phyloP scores from a whole-genome alignment of 345 rosid genomes.

The Triadica sebifera region DNA sequence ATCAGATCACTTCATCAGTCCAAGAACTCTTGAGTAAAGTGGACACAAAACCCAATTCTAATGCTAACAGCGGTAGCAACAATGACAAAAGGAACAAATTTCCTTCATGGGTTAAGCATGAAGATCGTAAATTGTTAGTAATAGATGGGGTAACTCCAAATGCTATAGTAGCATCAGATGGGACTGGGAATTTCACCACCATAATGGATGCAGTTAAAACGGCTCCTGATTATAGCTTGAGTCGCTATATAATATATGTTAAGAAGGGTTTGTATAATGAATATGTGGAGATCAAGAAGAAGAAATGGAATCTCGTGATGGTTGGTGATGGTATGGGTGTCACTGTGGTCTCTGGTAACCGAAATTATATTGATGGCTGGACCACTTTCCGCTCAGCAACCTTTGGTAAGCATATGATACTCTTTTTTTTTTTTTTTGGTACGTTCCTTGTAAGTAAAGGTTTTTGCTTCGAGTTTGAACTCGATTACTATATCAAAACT shows the following conservation, averaged over 20 bases:
- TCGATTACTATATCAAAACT: no score
- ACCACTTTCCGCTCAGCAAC: conserved; percentile 37
- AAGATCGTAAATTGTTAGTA: conserved; percentile 36
- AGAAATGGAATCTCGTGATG: conserved; percentile 37
- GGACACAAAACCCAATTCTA: conserved; percentile 34
- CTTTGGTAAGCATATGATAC: conserved; percentile 22
- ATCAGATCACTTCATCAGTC: conserved; percentile 46
- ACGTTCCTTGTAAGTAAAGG: no score
- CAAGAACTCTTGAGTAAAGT: conserved; percentile 53
- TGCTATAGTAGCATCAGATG: conserved; percentile 29
- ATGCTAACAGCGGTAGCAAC: conserved; percentile 9
- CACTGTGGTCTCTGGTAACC: conserved; percentile 41
- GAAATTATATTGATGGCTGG: conserved; percentile 33
- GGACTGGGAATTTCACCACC: conserved; percentile 29
- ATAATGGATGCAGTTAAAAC: conserved; percentile 29
- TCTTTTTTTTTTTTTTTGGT: neutral
- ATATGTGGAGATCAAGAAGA: conserved; percentile 31
- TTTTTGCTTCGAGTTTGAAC: no score
- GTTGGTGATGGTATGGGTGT: conserved; percentile 39
- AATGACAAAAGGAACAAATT: conserved; percentile 23
- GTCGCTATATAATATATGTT: conserved; percentile 18
- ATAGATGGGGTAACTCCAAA: conserved; percentile 21
- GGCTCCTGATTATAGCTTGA: conserved; percentile 23
- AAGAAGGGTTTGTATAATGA: conserved; percentile 39
- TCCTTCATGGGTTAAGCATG: conserved; percentile 60